Percentiles rank a stretch among this genome's conserved stretches.
Conservation (phyloP, 441 rosid genomes). For the Gossypium trilobum region DNA sequence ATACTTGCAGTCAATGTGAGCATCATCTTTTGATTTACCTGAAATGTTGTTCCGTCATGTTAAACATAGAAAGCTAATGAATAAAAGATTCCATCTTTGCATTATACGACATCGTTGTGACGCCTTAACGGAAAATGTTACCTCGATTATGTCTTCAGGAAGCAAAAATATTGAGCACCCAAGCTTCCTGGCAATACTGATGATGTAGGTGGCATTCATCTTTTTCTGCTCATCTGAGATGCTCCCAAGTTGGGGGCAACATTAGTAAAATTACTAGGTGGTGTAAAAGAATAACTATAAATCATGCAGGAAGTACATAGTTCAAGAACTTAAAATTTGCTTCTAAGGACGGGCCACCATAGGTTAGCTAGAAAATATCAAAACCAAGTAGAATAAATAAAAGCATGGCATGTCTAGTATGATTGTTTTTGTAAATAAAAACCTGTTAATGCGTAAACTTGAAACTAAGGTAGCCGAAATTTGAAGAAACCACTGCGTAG, state of each 20-base stretch:
- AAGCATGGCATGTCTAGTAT: background rate
- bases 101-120: too few relatives aligned
- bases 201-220: slow-evolving; percentile 67
- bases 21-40: slow-evolving; percentile 98
- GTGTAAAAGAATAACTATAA: background rate
- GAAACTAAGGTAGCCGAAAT: background rate
- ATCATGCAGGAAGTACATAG: background rate
- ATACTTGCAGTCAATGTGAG: slow-evolving; percentile 85
- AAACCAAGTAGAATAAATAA: background rate
- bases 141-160: slow-evolving; percentile 68
- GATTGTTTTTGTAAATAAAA: background rate
- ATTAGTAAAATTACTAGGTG: background rate
- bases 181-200: slow-evolving; percentile 62
- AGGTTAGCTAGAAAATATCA: background rate
- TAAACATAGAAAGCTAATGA: background rate
- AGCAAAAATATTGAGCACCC: slow-evolving; percentile 67
- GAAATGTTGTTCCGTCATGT: background rate
- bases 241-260: background rate
- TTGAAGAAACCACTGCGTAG: background rate
- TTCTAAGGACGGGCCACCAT: background rate
- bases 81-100: too few relatives aligned
- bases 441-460: background rate
- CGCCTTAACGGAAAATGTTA: slow-evolving; percentile 9
- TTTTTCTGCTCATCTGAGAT: slow-evolving; percentile 49
- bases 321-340: background rate